phyloP scores from a whole-genome alignment of 306 rosid genomes.

The Ammopiptanthus mongolicus region DNA sequence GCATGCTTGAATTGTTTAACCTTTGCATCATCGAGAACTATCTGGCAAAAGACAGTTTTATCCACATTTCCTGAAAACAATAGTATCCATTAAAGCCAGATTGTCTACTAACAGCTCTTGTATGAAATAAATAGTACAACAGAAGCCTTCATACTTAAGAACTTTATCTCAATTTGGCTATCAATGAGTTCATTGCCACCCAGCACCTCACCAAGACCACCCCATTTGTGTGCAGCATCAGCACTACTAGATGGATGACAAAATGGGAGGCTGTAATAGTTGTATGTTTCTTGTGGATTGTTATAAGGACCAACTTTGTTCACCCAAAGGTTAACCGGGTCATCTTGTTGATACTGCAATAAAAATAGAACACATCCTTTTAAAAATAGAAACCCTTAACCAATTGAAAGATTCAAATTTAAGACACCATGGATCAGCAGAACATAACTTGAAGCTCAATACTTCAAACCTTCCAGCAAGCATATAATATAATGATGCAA shows the following conservation, averaged over 20 bases:
- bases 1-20: constrained; percentile 93
- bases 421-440: not conserved
- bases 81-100: constrained; percentile 16
- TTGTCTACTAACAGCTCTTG: not conserved
- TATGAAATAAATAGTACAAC: constrained; percentile 1
- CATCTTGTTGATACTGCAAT: constrained; percentile 70
- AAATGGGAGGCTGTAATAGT: constrained; percentile 94
- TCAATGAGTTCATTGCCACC: constrained; percentile 99
- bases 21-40: constrained; percentile 60
- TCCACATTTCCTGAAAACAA: constrained; percentile 69
- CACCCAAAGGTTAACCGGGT: constrained; percentile 85
- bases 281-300: constrained; percentile 99
- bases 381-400: constrained; percentile 12
- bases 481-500: not conserved
- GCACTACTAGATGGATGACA: constrained; percentile 59
- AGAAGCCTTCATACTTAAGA: constrained; percentile 45
- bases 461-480: not conserved
- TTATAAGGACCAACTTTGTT: constrained; percentile 98
- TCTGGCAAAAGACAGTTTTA: constrained; percentile 57
- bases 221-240: constrained; percentile 89
- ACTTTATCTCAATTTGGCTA: constrained; percentile 78
- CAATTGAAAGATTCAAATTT: not conserved
- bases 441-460: not conserved
- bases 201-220: constrained; percentile 99
- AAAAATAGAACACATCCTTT: constrained; percentile 5